Conservation (phyloP, 192 early-diverging fungal species). For the Coemansia sp. region DNA sequence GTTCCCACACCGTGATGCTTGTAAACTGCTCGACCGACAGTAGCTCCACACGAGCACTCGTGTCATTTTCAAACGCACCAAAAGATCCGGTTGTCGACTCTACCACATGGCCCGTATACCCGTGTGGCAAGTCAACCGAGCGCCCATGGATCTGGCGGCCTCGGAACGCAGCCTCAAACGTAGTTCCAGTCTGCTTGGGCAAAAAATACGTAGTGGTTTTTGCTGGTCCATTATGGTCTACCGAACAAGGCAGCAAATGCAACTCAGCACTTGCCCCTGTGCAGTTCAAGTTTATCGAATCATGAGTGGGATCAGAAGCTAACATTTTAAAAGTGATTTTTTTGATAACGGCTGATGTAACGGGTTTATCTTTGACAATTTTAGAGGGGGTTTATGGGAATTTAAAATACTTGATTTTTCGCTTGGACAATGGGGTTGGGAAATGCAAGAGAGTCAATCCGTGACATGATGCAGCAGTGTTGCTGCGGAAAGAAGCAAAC, state of each 20-base stretch:
- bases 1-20: conserved; percentile 41
- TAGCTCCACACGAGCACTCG: conserved; percentile 13
- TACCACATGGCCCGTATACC: conserved; percentile 36
- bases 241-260: conserved; percentile 34
- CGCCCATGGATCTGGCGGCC: conserved; percentile 44
- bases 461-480: no score
- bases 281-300: conserved; percentile 15
- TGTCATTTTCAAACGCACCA: conserved; percentile 30
- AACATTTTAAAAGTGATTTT: not conserved
- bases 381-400: no score
- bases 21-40: conserved; percentile 21
- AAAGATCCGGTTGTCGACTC: not conserved
- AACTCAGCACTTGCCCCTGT: not conserved
- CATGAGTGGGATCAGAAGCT: conserved; percentile 1
- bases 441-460: no score
- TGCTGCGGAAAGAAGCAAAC: no score
- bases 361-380: no score
- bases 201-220: conserved; percentile 36
- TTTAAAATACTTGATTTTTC: no score
- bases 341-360: not conserved
- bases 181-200: conserved; percentile 16
- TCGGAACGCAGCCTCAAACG: conserved; percentile 36
- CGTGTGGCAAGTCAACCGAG: conserved; percentile 13
- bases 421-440: no score
- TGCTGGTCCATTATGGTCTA: conserved; percentile 37